Percentiles rank a stretch among this genome's conserved stretches.
These are phyloP conservation scores for Paraconiothyrium sp. DNA, from an alignment of 2,329 filamentous ascomycete species.

Conservation along the genomic window DNA sequence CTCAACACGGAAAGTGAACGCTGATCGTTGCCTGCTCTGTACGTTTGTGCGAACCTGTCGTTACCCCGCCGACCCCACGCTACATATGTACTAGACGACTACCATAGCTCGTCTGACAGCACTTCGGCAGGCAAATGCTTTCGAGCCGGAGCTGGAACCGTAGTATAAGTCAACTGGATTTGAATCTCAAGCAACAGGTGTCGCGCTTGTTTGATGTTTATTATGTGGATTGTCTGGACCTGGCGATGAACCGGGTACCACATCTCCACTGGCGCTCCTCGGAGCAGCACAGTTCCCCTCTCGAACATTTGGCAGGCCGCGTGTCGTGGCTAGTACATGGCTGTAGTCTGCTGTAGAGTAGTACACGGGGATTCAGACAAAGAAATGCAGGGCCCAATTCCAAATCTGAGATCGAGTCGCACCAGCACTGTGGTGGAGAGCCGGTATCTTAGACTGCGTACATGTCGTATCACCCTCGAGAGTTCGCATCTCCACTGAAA, in stretches of 20 bases:
- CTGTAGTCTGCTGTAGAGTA: not conserved
- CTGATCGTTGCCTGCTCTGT: constrained; percentile 12
- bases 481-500: not conserved
- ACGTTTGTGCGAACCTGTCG: not conserved
- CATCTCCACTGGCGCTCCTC: not conserved
- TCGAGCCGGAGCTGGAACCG: constrained; percentile 8
- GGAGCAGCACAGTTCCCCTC: not conserved
- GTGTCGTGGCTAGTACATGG: not conserved
- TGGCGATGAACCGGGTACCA: not conserved
- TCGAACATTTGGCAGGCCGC: not conserved
- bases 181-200: not conserved
- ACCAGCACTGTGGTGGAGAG: constrained; percentile 1
- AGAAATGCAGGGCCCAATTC: not conserved
- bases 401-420: constrained; percentile 1
- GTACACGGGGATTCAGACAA: not conserved
- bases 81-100: not conserved
- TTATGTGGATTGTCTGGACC: not conserved
- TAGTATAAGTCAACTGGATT: not conserved
- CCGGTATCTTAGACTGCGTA: not conserved
- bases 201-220: not conserved
- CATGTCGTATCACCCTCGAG: not conserved
- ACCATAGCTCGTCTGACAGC: constrained; percentile 4
- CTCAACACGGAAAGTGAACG: constrained; percentile 5
- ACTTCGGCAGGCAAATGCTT: not conserved
- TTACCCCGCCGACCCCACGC: constrained; percentile 10